Evolutionary conservation across 495 filamentous ascomycete genomes (phyloP).

Genomic region (Penicillium bovifimosum): DNA sequence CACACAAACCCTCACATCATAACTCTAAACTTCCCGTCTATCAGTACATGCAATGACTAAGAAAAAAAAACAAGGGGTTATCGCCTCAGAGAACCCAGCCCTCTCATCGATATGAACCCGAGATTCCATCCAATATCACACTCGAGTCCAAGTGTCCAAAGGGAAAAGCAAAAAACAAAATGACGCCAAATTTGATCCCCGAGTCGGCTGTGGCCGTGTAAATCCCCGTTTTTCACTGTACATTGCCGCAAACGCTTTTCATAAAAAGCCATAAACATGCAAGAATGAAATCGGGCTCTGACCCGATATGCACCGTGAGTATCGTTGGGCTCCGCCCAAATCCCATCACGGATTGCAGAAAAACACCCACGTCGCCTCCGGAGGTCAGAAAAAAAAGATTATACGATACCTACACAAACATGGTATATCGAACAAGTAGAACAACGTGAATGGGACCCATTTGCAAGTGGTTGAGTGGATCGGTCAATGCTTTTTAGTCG

Average conservation of each 20-base stretch:
- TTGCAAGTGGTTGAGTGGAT: slow-evolving; percentile 4
- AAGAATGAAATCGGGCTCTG: slow-evolving; percentile 5
- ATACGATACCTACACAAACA: slow-evolving; percentile 7
- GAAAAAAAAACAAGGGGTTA: slow-evolving; percentile 19
- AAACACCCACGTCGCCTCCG: slow-evolving; percentile 10
- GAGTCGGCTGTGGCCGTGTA: slow-evolving; percentile 9
- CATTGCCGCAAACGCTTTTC: slow-evolving; percentile 24
- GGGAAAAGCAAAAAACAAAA: slow-evolving; percentile 1
- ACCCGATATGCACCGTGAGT: slow-evolving; percentile 6
- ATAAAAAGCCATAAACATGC: slow-evolving; percentile 17
- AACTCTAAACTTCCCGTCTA: slow-evolving; percentile 30
- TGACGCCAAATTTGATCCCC: slow-evolving; percentile 8
- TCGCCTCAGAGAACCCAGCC: slow-evolving; percentile 21
- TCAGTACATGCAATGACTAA: slow-evolving; percentile 29
- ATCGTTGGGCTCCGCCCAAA: slow-evolving; percentile 13
- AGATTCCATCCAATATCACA: too few relatives aligned
- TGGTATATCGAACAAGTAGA: slow-evolving; percentile 12
- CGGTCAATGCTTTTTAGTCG: slow-evolving; percentile 14
- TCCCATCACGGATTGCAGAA: slow-evolving; percentile 5
- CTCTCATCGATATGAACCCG: slow-evolving; percentile 16
- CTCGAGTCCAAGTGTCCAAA: too few relatives aligned
- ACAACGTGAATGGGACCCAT: slow-evolving; percentile 8
- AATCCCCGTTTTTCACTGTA: slow-evolving; percentile 18
- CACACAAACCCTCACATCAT: too few relatives aligned
- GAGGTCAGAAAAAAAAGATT: slow-evolving; percentile 14